Base-by-base conservation (phyloP, 139 green algal genomes). In the Eudorina sp. region DNA sequence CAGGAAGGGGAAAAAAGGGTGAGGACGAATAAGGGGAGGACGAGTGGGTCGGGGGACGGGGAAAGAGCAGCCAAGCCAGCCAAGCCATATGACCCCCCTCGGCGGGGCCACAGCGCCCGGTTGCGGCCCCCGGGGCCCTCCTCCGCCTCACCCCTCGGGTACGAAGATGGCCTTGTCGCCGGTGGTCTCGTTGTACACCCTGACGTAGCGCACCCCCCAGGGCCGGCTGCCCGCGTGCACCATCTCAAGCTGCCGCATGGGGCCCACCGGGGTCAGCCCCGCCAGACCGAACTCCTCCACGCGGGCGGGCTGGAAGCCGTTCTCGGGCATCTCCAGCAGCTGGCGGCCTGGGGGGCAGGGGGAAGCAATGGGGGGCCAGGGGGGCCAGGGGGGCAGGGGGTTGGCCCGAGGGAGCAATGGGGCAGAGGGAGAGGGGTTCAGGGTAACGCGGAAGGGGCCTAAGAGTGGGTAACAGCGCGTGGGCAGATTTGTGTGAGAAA, bases 221-320 rank as follows among this genome's bases (percentile, higher is more conserved):
- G 90, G 84, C n/a, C 9, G 38, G 19, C 62, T 89, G 64, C 66
- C 82, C 31, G 82, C 82, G 46, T 89, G 83, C 34, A 83, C 70
- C 55, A 93, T 18, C 72, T 93, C 87, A 76, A 93, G 90, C 83
- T 93, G 83, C 38, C 7, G 25, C 58, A 93, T 86, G 77, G 53
- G 29, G 48, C 88, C 90, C 36, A 89, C 89, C 23, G 88, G 70
- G 3, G 43, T 14, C 60, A 92, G 80, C 7, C 43, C 75, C 38
- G 64, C 34, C 70, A 93, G 87, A 13, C 68, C 83, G 27, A 90
- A 93, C 48, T 70, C 58, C 70, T 93, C 90, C 25, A 91, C 55
- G 38, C 90, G 69, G 3, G 34, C 45, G 6, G 90, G 90, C 83
- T 72, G 60, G 78, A 93, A 93, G 77, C 90, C 90, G 34, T 68